Evolutionary conservation across 2,329 filamentous ascomycete genomes (phyloP), one percentile per base, ranked within the genome.

Genomic region (Colletotrichum coccodes): DNA sequence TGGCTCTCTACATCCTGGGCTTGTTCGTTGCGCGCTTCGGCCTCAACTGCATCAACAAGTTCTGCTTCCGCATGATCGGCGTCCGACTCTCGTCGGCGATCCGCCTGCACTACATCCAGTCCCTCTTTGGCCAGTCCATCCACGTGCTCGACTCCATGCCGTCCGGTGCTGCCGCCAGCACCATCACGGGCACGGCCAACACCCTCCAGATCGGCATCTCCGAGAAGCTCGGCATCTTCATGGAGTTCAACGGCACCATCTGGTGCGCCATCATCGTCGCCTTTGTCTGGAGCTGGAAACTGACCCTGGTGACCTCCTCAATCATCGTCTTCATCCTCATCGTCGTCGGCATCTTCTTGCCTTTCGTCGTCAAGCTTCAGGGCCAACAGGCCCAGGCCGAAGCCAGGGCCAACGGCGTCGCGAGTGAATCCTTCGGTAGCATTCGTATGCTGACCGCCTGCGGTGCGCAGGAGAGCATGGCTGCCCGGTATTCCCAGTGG

Each of bases 131-230:
- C 3, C 90, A 93, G 76, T 88, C 89, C 57, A 86, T 93, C 52
- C 87, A 90, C 68, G 89, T 91, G 42, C 87, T 93, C 52, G 91
- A 93, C 76, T 88, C 87, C 18, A 87, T 90, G 82, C 85, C 88
- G 0, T 81, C 88, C 1, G 90, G 90, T 2, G 82, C 86, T n/a
- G 86, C 88, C 0, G 89, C 89, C 0, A 84, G 84, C 16, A 89
- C 89, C 42, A 91, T 92, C 70, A 91, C 90, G 0, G 85, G 87
- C 3, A 89, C 88, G 1, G 87, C 88, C 68, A 91, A 91, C 75
- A 85, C 83, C 2, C 79, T 91, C n/a, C 89, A 91, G 76, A 79
- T 90, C 9, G 89, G 89, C 4, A 89, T 91, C 50, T 90, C 88
- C 0, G 89, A 91, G 74, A 90, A 90, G 73, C 80, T 91, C 0